Percentiles rank a stretch among this genome's conserved stretches.
Evolutionary conservation across 768 basidiomycete genomes (phyloP).

Genomic region (Trametes meyenii): DNA sequence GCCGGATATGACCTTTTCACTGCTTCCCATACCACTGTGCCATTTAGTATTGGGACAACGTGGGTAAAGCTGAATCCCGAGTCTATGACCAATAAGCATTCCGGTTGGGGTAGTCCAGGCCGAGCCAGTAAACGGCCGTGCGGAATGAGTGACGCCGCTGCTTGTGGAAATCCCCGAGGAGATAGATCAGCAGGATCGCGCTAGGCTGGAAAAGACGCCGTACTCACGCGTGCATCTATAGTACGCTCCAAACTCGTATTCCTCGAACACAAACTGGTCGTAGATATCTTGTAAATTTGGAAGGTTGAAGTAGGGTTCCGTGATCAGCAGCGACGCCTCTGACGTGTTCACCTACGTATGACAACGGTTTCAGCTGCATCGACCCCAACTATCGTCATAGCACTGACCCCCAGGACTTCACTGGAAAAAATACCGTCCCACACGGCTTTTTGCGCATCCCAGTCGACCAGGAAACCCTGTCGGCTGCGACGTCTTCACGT

Average conservation of each 20-base stretch:
- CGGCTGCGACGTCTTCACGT: constrained; percentile 14
- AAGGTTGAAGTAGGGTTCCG: constrained; percentile 94
- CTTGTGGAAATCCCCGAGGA: background rate
- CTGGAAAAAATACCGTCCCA: constrained; percentile 91
- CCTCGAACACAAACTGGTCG: constrained; percentile 95
- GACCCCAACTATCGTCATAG: background rate
- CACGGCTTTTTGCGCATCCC: constrained; percentile 93
- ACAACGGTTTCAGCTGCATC: background rate
- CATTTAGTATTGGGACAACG: constrained; percentile 79
- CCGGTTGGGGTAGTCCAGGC: constrained; percentile 54
- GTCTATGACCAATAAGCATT: constrained; percentile 84
- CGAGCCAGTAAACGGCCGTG: constrained; percentile 69
- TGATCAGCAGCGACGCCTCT: constrained; percentile 77
- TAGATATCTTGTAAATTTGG: constrained; percentile 91
- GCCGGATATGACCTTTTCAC: constrained; percentile 65
- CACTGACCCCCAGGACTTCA: constrained; percentile 36
- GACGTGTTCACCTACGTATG: constrained; percentile 66
- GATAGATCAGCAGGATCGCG: constrained; percentile 24
- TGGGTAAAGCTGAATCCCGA: constrained; percentile 95
- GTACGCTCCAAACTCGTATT: constrained; percentile 90
- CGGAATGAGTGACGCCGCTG: constrained; percentile 82
- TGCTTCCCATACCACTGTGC: constrained; percentile 74
- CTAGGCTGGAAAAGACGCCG: constrained; percentile 20
- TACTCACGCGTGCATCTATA: constrained; percentile 78
- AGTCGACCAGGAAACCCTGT: constrained; percentile 91